phyloP scores from a whole-genome alignment of 768 basidiomycete species.

The Lyophyllum atratum region DNA sequence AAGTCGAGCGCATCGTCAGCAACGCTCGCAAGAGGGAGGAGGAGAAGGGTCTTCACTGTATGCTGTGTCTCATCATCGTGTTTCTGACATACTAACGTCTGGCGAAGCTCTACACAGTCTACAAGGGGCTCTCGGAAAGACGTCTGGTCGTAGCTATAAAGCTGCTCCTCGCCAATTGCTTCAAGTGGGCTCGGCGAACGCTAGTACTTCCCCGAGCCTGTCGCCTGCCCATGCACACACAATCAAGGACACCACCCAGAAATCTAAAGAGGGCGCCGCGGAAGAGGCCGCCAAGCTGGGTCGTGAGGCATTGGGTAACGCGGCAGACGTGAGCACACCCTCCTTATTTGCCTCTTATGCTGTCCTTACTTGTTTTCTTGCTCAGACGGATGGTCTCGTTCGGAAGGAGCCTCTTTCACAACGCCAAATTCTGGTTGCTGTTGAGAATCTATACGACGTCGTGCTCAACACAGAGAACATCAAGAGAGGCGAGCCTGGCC shows the following conservation, averaged over 20 bases:
- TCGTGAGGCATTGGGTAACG: constrained; percentile 67
- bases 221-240: constrained; percentile 51
- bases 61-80: constrained; percentile 8
- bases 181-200: constrained; percentile 70
- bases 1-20: constrained; percentile 95
- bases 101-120: constrained; percentile 67
- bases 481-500: constrained; percentile 71
- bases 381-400: constrained; percentile 62
- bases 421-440: constrained; percentile 72
- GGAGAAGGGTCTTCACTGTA: constrained; percentile 73
- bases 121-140: constrained; percentile 93
- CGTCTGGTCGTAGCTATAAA: constrained; percentile 90
- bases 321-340: constrained; percentile 45
- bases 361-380: neutral
- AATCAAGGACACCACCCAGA: constrained; percentile 47
- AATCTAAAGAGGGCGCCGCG: constrained; percentile 55
- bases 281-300: constrained; percentile 77
- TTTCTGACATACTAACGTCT: neutral
- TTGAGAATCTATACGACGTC: constrained; percentile 86
- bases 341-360: neutral
- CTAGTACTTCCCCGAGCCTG: constrained; percentile 44
- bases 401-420: constrained; percentile 75
- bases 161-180: constrained; percentile 96
- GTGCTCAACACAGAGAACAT: constrained; percentile 86
- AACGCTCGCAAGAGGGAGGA: constrained; percentile 86